Conservation (phyloP, 441 rosid genomes). For the Metrosideros polymorpha region DNA sequence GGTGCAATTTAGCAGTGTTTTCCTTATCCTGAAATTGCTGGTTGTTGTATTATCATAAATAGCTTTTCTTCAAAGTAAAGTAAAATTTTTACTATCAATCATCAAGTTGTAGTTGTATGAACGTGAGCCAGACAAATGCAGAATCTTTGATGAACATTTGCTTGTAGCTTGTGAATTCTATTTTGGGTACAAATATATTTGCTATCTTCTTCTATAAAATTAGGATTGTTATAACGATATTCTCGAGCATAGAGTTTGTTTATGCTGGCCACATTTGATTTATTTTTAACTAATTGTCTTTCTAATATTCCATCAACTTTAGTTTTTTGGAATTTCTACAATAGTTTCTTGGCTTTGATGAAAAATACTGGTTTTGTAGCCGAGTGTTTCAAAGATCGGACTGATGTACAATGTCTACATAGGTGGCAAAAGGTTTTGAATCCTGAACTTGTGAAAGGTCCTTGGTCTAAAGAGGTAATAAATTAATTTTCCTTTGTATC, state of each 20-base stretch:
- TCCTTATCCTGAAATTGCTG: not conserved
- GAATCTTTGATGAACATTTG: not conserved
- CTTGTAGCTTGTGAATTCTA: not conserved
- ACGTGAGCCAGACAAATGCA: not conserved
- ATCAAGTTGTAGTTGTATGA: not conserved
- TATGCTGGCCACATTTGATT: not conserved
- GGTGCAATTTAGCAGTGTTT: not conserved
- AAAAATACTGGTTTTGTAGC: constrained; percentile 42
- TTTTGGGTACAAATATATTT: not conserved
- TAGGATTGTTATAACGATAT: not conserved
- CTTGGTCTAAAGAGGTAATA: constrained; percentile 98
- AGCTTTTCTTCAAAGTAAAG: not conserved
- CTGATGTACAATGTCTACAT: constrained; percentile 99
- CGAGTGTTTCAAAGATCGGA: constrained; percentile 96
- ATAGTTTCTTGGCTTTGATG: constrained; percentile 17
- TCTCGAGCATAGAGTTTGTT: not conserved
- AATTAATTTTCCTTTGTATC: not conserved
- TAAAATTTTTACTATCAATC: not conserved
- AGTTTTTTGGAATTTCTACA: not conserved
- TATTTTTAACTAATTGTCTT: not conserved
- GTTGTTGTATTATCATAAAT: not conserved
- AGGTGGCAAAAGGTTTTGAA: constrained; percentile 99
- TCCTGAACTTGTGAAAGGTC: constrained; percentile 98
- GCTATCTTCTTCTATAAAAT: not conserved
- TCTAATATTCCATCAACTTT: not conserved